These are phyloP conservation scores for Coprinopsis strossmayeri DNA, from an alignment of 768 basidiomycete species.

Conservation along the genomic window DNA sequence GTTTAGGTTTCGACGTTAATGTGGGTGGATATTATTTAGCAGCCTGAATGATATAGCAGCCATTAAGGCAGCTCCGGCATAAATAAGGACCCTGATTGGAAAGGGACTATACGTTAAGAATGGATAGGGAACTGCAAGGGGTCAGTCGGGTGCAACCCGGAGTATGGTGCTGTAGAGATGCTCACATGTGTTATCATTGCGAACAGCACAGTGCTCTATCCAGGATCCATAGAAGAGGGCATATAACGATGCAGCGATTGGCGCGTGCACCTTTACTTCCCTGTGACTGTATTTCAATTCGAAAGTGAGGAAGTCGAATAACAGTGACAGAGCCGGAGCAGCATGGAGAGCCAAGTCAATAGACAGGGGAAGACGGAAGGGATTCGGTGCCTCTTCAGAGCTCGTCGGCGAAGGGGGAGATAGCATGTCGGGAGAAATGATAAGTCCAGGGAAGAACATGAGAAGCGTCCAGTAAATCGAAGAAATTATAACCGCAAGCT, in stretches of 20 bases:
- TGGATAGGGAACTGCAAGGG: slow-evolving; percentile 66
- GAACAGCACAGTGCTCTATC: slow-evolving; percentile 60
- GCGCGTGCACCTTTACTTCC: slow-evolving; percentile 21
- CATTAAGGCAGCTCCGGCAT: slow-evolving; percentile 42
- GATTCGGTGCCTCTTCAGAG: slow-evolving; percentile 19
- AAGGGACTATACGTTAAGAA: slow-evolving; percentile 63
- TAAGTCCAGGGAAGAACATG: slow-evolving; percentile 47
- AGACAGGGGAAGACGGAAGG: slow-evolving; percentile 39
- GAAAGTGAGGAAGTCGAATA: slow-evolving; percentile 63
- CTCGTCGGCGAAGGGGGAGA: slow-evolving; percentile 20
- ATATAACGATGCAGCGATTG: slow-evolving; percentile 21
- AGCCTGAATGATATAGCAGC: slow-evolving; percentile 50
- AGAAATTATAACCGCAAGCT: slow-evolving; percentile 33
- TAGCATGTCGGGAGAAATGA: slow-evolving; percentile 29
- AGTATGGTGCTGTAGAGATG: too few relatives aligned
- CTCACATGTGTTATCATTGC: slow-evolving; percentile 55
- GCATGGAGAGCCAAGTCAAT: slow-evolving; percentile 65
- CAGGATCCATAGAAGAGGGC: slow-evolving; percentile 51
- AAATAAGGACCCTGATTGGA: slow-evolving; percentile 49
- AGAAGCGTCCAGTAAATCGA: slow-evolving; percentile 68
- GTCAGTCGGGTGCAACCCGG: too few relatives aligned
- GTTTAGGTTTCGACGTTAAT: not conserved
- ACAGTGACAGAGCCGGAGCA: slow-evolving; percentile 47
- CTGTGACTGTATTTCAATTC: slow-evolving; percentile 47
- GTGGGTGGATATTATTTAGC: slow-evolving; percentile 52